Percentiles rank a stretch among this genome's conserved stretches.
Evolutionary conservation across 148 eudicot species (phyloP).

Genomic region (Fagopyrum tataricum): DNA sequence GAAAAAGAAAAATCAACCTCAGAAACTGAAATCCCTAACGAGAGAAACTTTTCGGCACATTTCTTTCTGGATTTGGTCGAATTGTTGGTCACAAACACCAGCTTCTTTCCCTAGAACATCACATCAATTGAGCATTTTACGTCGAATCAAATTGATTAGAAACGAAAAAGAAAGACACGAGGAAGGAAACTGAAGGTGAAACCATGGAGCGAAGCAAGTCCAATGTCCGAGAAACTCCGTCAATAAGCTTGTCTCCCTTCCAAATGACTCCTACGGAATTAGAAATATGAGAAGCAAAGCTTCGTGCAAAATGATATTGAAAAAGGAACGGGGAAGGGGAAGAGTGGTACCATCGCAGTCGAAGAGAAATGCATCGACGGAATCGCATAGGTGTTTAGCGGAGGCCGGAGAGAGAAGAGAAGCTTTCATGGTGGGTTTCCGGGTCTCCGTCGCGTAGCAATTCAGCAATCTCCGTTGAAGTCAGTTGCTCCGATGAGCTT

Average conservation of each 20-base stretch:
- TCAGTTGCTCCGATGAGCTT: not conserved
- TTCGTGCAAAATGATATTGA: not conserved
- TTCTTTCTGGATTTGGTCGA: constrained; percentile 55
- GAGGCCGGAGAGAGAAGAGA: constrained; percentile 22
- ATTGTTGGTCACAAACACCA: constrained; percentile 58
- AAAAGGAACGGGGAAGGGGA: not conserved
- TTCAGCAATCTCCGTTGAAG: not conserved
- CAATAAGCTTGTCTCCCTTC: constrained; percentile 60
- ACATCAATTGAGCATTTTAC: not conserved
- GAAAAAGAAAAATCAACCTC: constrained; percentile 29
- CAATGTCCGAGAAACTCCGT: constrained; percentile 47
- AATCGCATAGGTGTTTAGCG: constrained; percentile 29
- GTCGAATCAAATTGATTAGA: not conserved
- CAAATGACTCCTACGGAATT: constrained; percentile 47
- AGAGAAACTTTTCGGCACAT: constrained; percentile 42
- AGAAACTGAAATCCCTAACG: constrained; percentile 48
- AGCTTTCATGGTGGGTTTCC: constrained; percentile 9
- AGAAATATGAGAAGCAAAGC: not conserved
- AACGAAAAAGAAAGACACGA: not conserved
- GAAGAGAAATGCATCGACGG: constrained; percentile 60
- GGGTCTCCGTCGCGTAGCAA: not conserved
- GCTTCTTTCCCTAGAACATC: constrained; percentile 44
- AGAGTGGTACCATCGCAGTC: constrained; percentile 45
- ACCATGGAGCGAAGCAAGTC: constrained; percentile 51
- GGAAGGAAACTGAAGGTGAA: not conserved